Evolutionary conservation across 116 monocot genomes (phyloP), one percentile per base, ranked within the genome.

Genomic region (Zostera marina): DNA sequence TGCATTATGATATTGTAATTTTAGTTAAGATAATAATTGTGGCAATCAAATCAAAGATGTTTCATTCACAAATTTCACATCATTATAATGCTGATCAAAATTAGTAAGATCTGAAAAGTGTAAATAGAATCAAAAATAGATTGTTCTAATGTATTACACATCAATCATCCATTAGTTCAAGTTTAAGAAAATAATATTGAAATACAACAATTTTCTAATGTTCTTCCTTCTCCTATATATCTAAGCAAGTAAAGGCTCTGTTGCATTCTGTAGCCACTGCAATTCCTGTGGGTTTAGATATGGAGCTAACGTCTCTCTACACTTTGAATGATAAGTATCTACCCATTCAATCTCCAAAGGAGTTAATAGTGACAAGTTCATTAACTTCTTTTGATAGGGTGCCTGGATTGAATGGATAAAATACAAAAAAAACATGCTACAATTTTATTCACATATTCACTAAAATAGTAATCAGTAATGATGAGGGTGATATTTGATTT

Each of bases 331-430:
- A 63, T 96, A 96, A 1, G 68, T 13, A 41, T 96, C 75, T 23
- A 96, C 72, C 96, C 96, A 96, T 26, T 76, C 58, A 16, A 85
- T 71, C 70, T 96, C 96, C 41, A 74, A 74, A 10, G 79, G 72
- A 19, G 71, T 78, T 77, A 94, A 48, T 71, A 70, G 48, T 25
- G 54, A 59, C 43, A 78, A 26, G 55, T 86, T 63, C 63, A 89
- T 89, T 63, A 96, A 59, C 66, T 96, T 96, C 42, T 71, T 82
- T 76, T 96, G 89, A 63, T 85, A 96, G 45, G 96, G 96, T 45
- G 70, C 89, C 94, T 94, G 72, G 13, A 47, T 15, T 47, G 25
- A 10, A 26, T 61, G n/a, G n/a, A n/a, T n/a, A n/a, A n/a, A n/a
- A n/a, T n/a, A n/a, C n/a, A n/a, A n/a, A n/a, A n/a, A n/a, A n/a